phyloP scores from a whole-genome alignment of 2,329 filamentous ascomycete species.

The Colletotrichum costaricense region DNA sequence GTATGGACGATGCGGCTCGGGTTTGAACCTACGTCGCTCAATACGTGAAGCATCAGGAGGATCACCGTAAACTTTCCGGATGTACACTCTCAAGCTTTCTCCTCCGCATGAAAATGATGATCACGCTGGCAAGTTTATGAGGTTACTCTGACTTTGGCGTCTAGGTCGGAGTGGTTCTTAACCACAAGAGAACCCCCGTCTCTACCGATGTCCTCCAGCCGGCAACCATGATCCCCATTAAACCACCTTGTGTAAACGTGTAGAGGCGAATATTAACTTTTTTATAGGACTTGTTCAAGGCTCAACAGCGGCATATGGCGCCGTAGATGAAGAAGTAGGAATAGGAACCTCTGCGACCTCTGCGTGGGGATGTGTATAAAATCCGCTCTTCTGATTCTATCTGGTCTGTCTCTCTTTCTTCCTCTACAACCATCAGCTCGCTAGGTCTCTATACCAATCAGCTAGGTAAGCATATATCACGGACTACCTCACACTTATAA shows the following conservation, averaged over 20 bases:
- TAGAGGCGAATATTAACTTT: not conserved
- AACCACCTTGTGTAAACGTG: not conserved
- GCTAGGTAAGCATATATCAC: not conserved
- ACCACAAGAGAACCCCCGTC: not conserved
- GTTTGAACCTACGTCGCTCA: not conserved
- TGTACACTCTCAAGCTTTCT: not conserved
- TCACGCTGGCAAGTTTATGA: not conserved
- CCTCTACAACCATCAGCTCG: too few relatives aligned
- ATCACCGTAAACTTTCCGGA: not conserved
- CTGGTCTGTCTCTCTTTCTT: not conserved
- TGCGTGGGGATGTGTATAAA: not conserved
- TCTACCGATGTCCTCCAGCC: not conserved
- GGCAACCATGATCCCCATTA: not conserved
- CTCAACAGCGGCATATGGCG: not conserved
- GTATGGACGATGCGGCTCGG: not conserved
- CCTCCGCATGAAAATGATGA: not conserved
- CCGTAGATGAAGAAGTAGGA: not conserved
- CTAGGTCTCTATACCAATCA: not conserved
- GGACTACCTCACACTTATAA: not conserved
- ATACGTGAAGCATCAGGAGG: not conserved
- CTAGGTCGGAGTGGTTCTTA: not conserved
- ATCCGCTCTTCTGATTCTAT: not conserved
- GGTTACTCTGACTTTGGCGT: not conserved
- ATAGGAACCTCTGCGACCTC: not conserved
- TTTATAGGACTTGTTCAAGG: not conserved